Percentiles rank a stretch among this genome's conserved stretches.
Conservation (phyloP, 2,329 filamentous ascomycete species). For the Colletotrichum abscissum region DNA sequence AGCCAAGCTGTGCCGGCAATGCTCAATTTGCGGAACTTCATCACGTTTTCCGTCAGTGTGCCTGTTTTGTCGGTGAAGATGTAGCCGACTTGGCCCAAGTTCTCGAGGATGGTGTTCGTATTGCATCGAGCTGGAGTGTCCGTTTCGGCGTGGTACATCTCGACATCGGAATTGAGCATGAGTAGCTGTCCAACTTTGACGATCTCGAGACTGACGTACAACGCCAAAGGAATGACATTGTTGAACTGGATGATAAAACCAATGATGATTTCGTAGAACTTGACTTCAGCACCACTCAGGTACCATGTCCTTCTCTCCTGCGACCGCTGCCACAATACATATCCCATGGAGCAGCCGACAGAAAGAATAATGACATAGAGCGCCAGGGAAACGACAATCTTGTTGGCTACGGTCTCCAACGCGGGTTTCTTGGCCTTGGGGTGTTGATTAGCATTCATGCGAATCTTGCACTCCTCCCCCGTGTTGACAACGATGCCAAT, state of each 20-base stretch:
- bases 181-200: slow-evolving; percentile 85
- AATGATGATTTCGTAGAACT: slow-evolving; percentile 83
- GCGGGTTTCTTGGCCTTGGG: slow-evolving; percentile 85
- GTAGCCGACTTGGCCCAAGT: slow-evolving; percentile 89
- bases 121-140: slow-evolving; percentile 90
- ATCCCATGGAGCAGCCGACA: slow-evolving; percentile 84
- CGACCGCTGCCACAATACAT: slow-evolving; percentile 77
- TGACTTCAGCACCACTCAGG: slow-evolving; percentile 75
- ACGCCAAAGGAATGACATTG: slow-evolving; percentile 89
- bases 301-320: slow-evolving; percentile 83
- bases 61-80: slow-evolving; percentile 96
- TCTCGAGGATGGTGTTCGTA: slow-evolving; percentile 95
- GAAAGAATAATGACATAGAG: slow-evolving; percentile 83
- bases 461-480: slow-evolving; percentile 90
- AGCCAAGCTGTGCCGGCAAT: slow-evolving; percentile 91
- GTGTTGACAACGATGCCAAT: slow-evolving; percentile 88
- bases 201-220: slow-evolving; percentile 92
- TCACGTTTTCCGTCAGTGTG: slow-evolving; percentile 92
- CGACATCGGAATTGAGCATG: slow-evolving; percentile 81
- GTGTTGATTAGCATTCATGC: slow-evolving; percentile 92
- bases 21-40: slow-evolving; percentile 95
- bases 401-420: slow-evolving; percentile 81
- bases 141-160: slow-evolving; percentile 89
- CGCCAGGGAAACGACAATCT: slow-evolving; percentile 84
- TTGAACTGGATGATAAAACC: slow-evolving; percentile 98